phyloP scores from a whole-genome alignment of 192 early-diverging fungal genomes.

The Backusella parvicylindrica region DNA sequence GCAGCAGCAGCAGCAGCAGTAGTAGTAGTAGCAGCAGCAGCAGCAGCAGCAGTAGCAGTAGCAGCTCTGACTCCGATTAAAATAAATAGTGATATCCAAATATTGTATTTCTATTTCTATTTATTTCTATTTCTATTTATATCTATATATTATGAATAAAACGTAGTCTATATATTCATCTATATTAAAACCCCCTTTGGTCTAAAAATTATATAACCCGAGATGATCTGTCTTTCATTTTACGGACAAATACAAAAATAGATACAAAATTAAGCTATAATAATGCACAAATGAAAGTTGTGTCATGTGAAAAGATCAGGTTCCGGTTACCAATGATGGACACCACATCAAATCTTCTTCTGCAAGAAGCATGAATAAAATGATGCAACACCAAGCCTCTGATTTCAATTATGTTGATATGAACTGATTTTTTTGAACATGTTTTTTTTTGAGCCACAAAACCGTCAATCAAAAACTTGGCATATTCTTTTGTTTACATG shows the following conservation, averaged over 20 bases:
- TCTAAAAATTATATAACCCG: too few relatives aligned
- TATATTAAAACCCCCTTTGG: too few relatives aligned
- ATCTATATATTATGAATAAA: not conserved
- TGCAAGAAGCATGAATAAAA: not conserved
- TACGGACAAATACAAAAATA: not conserved
- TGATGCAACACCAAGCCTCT: too few relatives aligned
- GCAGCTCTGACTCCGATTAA: not conserved
- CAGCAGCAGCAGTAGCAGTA: not conserved
- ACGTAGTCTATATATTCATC: not conserved
- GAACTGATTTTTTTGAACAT: too few relatives aligned
- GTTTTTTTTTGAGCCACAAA: too few relatives aligned
- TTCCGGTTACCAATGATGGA: not conserved
- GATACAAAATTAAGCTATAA: not conserved
- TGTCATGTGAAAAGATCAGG: not conserved
- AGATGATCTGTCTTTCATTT: not conserved
- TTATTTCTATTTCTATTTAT: too few relatives aligned
- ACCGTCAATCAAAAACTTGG: not conserved
- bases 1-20: not conserved
- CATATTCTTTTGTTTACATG: not conserved
- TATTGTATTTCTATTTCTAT: not conserved
- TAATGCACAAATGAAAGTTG: not conserved
- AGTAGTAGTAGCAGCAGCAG: not conserved
- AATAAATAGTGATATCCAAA: not conserved
- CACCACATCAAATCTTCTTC: not conserved
- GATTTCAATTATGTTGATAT: not conserved